A percentile compares a stretch with the other conserved stretches of the same genome.
These are phyloP conservation scores for Tylopilus intermedius DNA, from an alignment of 768 basidiomycete genomes.

Conservation along the genomic window DNA sequence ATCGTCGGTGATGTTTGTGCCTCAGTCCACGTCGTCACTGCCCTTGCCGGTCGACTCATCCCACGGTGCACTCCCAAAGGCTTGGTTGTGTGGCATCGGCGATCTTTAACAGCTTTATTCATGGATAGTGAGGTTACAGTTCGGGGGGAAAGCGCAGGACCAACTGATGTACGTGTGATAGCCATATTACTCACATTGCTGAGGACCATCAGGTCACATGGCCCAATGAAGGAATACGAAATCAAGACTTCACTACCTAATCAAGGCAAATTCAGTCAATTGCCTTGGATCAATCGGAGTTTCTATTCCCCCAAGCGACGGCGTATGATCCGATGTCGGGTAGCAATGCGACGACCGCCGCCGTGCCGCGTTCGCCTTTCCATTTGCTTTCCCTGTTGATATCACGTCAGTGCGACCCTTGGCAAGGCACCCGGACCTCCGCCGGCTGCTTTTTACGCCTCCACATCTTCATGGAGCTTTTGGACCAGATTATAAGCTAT, in stretches of 20 bases:
- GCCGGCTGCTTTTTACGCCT: no score
- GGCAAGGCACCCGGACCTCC: no score
- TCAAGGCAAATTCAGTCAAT: constrained; percentile 37
- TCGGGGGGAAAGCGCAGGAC: constrained; percentile 53
- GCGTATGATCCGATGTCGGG: no score
- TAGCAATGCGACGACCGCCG: no score
- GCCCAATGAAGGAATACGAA: constrained; percentile 68
- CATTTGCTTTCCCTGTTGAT: constrained; percentile 63
- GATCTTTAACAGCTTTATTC: constrained; percentile 37
- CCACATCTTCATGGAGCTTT: no score
- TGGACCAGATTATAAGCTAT: no score
- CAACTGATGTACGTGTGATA: constrained; percentile 42
- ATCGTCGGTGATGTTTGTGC: constrained; percentile 48
- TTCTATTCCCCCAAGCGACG: no score
- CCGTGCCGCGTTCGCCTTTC: no score
- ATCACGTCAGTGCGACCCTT: constrained; percentile 28
- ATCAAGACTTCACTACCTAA: constrained; percentile 60
- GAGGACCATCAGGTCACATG: constrained; percentile 35
- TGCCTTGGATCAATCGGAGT: constrained; percentile 40
- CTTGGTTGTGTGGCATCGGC: constrained; percentile 49
- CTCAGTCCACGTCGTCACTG: constrained; percentile 47
- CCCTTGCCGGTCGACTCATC: constrained; percentile 30
- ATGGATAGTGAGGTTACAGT: constrained; percentile 56
- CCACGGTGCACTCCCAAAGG: constrained; percentile 52
- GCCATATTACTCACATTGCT: background rate